Evolutionary conservation across 306 rosid genomes (phyloP).

Genomic region (Quercus ilex): DNA sequence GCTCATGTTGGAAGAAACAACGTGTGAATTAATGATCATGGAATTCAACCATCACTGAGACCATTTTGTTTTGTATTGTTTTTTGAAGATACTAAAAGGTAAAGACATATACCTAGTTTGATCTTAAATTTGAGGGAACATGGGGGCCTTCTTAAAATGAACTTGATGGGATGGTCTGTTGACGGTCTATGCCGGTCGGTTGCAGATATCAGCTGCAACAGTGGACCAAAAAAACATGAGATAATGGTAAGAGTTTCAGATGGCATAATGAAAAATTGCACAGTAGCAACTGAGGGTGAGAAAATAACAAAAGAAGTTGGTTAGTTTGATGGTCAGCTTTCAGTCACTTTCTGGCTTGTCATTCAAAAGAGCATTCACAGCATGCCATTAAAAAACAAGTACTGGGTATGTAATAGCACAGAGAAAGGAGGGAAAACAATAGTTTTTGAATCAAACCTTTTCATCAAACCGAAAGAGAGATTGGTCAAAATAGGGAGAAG

Average conservation of each 20-base stretch:
- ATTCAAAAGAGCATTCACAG: neutral
- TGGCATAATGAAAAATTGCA: neutral
- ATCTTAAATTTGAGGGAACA: conserved; percentile 81
- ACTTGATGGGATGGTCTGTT: conserved; percentile 92
- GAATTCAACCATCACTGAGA: neutral
- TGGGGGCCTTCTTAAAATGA: conserved; percentile 80
- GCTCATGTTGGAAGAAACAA: neutral
- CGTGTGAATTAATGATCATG: neutral
- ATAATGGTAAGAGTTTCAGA: neutral
- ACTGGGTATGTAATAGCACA: neutral
- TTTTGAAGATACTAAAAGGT: conserved; percentile 4
- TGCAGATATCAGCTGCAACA: conserved; percentile 79
- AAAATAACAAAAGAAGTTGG: neutral
- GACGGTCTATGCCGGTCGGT: conserved; percentile 88
- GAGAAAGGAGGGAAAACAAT: neutral
- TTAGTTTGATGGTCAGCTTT: neutral
- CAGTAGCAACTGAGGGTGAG: neutral
- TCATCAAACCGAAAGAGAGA: conserved; percentile 91
- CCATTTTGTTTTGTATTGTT: neutral
- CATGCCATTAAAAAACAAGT: neutral
- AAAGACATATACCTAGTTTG: conserved; percentile 65
- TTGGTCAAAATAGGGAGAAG: conserved; percentile 96
- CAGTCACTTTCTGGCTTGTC: neutral
- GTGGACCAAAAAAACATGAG: conserved; percentile 12
- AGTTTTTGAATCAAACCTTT: conserved; percentile 54